Base-by-base conservation (phyloP, 768 basidiomycete species). In the Naematelia aurantialba region DNA sequence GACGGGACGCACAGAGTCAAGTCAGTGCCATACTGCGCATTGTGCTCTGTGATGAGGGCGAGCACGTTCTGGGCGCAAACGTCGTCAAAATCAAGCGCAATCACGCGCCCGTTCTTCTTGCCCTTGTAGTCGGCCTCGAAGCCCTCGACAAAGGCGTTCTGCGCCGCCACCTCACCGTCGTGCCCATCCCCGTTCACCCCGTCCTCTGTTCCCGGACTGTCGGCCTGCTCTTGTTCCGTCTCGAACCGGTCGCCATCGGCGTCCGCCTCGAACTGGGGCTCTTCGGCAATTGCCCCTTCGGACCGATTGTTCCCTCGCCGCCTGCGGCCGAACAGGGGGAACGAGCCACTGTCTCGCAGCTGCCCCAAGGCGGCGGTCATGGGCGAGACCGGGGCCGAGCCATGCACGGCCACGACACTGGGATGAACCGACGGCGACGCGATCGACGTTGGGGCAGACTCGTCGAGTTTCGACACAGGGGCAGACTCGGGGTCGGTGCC, bases 61-160 rank as follows among this genome's bases (percentile, higher is more conserved):
- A 52, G 58, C 26, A 65, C 59, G 44, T 61, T 66, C 21, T 62
- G 62, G 1, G 55, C 49, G 39, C 59, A 69, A 8, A 70, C 66
- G 49, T 66, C 71, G 42, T 70, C 71, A 49, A 73, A 68, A 54
- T 73, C 71, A 46, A 73, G 34, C 2, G 59, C 66, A 27, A 73
- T 68, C 29, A 73, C 56, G 13, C 68, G 30, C 2, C 25, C 50
- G 22, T 67, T 67, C 31, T 56, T 54, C 11, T 46, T 11, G 5
- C n/a, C 55, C 22, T 49, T 53, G 31, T 52, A 25, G 27, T 29
- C 14, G 14, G 44, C 45, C 4, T 27, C n/a, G 39, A 44, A 8
- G 52, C 5, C 30, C 31, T 45, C n/a, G 26, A 27, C 19, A 14
- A 39, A 39, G 34, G 34, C 48, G 26, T 14, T 31, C 5, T 47